phyloP scores from a whole-genome alignment of 2,329 filamentous ascomycete species.

The Nemania abortiva region DNA sequence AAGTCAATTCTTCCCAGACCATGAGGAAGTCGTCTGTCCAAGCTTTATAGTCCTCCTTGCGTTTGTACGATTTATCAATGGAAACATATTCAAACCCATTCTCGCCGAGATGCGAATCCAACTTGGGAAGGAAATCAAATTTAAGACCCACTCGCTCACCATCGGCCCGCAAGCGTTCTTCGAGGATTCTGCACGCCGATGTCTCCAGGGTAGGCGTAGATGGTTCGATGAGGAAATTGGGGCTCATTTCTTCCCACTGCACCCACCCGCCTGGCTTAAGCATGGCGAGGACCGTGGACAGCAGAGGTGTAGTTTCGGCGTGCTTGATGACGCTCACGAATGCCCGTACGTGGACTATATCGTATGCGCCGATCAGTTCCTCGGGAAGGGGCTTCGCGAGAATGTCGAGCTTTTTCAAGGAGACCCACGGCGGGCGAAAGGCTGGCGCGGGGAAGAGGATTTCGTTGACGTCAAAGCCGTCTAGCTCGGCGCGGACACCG shows the following conservation, averaged over 20 bases:
- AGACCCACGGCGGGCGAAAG: background rate
- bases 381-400: background rate
- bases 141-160: background rate
- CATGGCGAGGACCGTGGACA: background rate
- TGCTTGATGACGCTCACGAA: background rate
- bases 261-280: background rate
- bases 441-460: background rate
- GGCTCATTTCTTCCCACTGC: background rate
- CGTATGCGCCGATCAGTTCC: background rate
- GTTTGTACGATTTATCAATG: background rate
- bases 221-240: conserved; percentile 37
- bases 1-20: conserved; percentile 45
- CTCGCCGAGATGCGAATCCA: background rate
- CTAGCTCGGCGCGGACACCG: background rate
- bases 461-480: background rate
- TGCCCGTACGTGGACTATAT: background rate
- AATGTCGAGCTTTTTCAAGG: background rate
- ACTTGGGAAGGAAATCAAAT: background rate
- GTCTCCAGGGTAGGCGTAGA: conserved; percentile 29
- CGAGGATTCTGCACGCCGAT: background rate
- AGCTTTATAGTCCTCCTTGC: conserved; percentile 41
- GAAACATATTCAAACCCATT: conserved; percentile 23
- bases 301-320: background rate
- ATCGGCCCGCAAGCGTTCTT: background rate
- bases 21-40: conserved; percentile 48